A percentile compares a stretch with the other conserved stretches of the same genome.
Conservation (phyloP, 2,329 filamentous ascomycete species). For the Herpotrichia juniperi region DNA sequence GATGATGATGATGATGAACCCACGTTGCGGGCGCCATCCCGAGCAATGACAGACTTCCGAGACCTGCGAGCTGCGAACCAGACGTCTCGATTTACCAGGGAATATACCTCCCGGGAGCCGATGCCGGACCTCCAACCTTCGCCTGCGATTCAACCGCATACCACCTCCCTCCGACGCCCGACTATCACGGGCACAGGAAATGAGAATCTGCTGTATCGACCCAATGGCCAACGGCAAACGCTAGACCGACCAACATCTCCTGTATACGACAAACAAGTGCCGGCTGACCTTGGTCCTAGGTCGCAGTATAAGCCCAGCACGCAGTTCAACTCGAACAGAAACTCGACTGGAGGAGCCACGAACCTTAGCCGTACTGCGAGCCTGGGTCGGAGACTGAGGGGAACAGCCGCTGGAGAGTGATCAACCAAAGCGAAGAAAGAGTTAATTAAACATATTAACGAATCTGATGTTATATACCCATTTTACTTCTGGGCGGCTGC, state of each 20-base stretch:
- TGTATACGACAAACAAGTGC: slow-evolving; percentile 36
- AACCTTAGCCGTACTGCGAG: slow-evolving; percentile 37
- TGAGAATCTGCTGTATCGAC: slow-evolving; percentile 35
- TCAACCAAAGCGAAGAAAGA: slow-evolving; percentile 14
- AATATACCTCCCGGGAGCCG: slow-evolving; percentile 45
- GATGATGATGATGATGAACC: slow-evolving; percentile 39
- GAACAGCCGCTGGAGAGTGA: slow-evolving; percentile 42
- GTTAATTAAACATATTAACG: slow-evolving; percentile 22
- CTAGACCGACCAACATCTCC: slow-evolving; percentile 37
- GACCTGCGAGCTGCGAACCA: slow-evolving; percentile 33
- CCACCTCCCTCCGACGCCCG: slow-evolving; percentile 36
- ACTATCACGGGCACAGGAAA: slow-evolving; percentile 29
- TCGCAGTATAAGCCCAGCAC: slow-evolving; percentile 32
- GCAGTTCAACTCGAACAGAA: slow-evolving; percentile 33
- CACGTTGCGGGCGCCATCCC: slow-evolving; percentile 53
- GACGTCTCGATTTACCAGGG: slow-evolving; percentile 31
- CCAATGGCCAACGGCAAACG: slow-evolving; percentile 33
- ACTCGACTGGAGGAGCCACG: slow-evolving; percentile 32
- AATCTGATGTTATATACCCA: slow-evolving; percentile 38
- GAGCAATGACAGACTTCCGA: slow-evolving; percentile 55
- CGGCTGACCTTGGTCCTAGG: slow-evolving; percentile 28
- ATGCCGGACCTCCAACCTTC: slow-evolving; percentile 43
- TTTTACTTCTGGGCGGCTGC: slow-evolving; percentile 14
- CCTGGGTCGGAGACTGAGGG: slow-evolving; percentile 33
- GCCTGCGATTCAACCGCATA: slow-evolving; percentile 31